phyloP scores from a whole-genome alignment of 768 basidiomycete species.

The Hortiboletus campestris region DNA sequence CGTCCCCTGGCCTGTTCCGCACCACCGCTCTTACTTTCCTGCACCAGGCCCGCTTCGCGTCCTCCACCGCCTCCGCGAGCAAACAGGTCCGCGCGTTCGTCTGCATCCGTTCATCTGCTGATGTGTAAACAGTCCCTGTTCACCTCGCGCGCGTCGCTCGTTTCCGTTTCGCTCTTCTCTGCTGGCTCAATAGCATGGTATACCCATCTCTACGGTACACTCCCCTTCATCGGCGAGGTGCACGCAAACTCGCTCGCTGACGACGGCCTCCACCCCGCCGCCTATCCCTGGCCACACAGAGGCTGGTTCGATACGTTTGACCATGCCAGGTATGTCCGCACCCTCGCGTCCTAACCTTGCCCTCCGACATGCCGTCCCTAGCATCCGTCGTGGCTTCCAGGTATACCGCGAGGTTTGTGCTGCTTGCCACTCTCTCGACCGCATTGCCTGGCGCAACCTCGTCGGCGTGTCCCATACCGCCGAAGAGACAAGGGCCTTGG shows the following conservation, averaged over 20 bases:
- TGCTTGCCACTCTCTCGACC: constrained; percentile 97
- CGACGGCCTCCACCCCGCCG: constrained; percentile 87
- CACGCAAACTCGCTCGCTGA: constrained; percentile 92
- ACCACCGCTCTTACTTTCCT: neutral
- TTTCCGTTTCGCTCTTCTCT: constrained; percentile 72
- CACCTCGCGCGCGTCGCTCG: constrained; percentile 70
- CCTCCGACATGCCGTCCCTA: constrained; percentile 31
- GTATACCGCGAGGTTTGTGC: constrained; percentile 99
- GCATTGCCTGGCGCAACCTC: constrained; percentile 99
- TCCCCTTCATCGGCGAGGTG: constrained; percentile 89
- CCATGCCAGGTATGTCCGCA: constrained; percentile 78
- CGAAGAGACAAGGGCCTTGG: constrained; percentile 86
- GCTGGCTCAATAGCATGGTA: constrained; percentile 96
- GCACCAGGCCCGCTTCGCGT: constrained; percentile 68
- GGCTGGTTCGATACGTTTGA: constrained; percentile 91
- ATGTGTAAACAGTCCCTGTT: constrained; percentile 49
- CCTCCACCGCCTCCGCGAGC: constrained; percentile 56
- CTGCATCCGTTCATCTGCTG: neutral
- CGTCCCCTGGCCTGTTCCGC: constrained; percentile 22
- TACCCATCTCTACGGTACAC: constrained; percentile 85
- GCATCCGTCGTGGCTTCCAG: constrained; percentile 93
- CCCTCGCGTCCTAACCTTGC: constrained; percentile 10
- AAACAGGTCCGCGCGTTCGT: constrained; percentile 55
- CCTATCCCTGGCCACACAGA: constrained; percentile 89
- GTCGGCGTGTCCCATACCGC: constrained; percentile 97